A percentile compares a stretch with the other conserved stretches of the same genome.
Evolutionary conservation across 139 green algal genomes (phyloP).

Genomic region (Picochlorum sp.): DNA sequence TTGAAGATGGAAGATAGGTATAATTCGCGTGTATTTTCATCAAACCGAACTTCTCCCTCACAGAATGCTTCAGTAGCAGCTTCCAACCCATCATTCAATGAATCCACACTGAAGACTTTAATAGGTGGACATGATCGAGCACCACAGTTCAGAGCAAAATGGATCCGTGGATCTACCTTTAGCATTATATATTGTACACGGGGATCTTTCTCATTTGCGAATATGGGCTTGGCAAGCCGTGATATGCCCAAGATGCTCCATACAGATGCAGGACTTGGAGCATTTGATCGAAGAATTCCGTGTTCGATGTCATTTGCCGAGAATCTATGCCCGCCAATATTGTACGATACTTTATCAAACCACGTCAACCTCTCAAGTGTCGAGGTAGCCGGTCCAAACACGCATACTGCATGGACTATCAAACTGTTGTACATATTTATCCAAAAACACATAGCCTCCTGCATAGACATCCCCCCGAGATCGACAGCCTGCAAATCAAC

Average conservation of each 20-base stretch:
- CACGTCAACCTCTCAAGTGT: conserved; percentile 23
- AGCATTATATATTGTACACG: conserved; percentile 29
- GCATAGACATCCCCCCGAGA: conserved; percentile 36
- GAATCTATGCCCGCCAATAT: conserved; percentile 62
- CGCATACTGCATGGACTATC: conserved; percentile 69
- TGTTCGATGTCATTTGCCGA: conserved; percentile 89
- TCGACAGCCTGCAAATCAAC: conserved; percentile 68
- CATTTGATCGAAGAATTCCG: conserved; percentile 83
- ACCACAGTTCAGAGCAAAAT: conserved; percentile 94
- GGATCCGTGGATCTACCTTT: conserved; percentile 75
- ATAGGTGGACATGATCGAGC: conserved; percentile 89
- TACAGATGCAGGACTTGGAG: conserved; percentile 37
- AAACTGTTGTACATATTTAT: conserved; percentile 93
- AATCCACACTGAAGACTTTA: conserved; percentile 66
- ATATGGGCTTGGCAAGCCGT: conserved; percentile 29
- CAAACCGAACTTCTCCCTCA: conserved; percentile 53
- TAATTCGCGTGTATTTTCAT: conserved; percentile 33
- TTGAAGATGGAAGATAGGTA: conserved; percentile 81
- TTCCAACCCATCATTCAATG: conserved; percentile 69
- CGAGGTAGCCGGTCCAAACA: conserved; percentile 10
- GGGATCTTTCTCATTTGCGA: conserved; percentile 38
- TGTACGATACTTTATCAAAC: conserved; percentile 45
- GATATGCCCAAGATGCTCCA: conserved; percentile 40
- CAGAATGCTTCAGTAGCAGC: conserved; percentile 51
- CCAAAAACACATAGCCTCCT: conserved; percentile 65